Percentiles rank a stretch among this genome's conserved stretches.
These are phyloP conservation scores for Keithomyces neogunnii DNA, from an alignment of 2,329 filamentous ascomycete genomes.

Conservation along the genomic window DNA sequence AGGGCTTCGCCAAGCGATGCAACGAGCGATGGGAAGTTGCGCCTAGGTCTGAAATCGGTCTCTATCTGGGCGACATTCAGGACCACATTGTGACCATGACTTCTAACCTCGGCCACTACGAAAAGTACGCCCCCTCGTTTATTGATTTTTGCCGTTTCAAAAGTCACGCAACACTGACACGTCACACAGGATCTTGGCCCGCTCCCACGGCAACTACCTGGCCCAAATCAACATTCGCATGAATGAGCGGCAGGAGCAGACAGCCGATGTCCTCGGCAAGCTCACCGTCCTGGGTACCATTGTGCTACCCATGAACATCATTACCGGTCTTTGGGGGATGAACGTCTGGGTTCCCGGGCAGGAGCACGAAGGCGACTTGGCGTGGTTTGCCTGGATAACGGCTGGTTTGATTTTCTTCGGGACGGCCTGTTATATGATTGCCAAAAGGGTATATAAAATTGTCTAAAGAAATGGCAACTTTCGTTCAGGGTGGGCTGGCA, in stretches of 20 bases:
- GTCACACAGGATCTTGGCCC: conserved; percentile 60
- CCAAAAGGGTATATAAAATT: conserved; percentile 77
- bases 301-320: conserved; percentile 97
- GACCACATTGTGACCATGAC: conserved; percentile 99
- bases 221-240: conserved; percentile 98
- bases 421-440: conserved; percentile 67
- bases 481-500: not conserved
- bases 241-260: conserved; percentile 96
- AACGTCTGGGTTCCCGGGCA: conserved; percentile 95
- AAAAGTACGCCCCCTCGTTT: conserved; percentile 57
- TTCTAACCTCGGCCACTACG: conserved; percentile 88
- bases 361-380: conserved; percentile 63
- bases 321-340: conserved; percentile 98
- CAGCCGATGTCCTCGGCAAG: conserved; percentile 88
- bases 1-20: conserved; percentile 95
- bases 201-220: conserved; percentile 95
- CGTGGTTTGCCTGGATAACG: conserved; percentile 70
- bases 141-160: too few species aligned
- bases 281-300: conserved; percentile 95
- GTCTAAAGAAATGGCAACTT: conserved; percentile 36
- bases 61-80: conserved; percentile 96
- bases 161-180: conserved; percentile 7
- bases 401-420: conserved; percentile 73
- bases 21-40: conserved; percentile 98
- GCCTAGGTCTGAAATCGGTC: conserved; percentile 88